Base-by-base conservation (phyloP, 2,329 filamentous ascomycete genomes). In the Lecanicillium sp. region DNA sequence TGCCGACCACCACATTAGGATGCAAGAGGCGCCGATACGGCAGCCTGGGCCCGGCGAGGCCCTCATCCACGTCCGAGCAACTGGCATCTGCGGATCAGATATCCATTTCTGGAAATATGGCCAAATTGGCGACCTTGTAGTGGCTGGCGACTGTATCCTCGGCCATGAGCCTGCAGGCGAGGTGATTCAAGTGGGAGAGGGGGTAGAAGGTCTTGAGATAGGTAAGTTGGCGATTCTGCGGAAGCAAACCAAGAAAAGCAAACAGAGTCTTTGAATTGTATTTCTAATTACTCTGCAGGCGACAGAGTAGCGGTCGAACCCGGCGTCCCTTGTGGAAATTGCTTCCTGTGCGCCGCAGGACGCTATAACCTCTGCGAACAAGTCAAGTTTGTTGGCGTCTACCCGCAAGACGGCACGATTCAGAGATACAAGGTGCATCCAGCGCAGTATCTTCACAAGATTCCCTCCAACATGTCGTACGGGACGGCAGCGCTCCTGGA, bases 91-190 rank as follows among this genome's bases (percentile, higher is more conserved):
- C 57, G 78, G 78, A 29, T 82, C 78, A 1, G 79, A 83, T 48
- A 71, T 83, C 45, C 79, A 84, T 52, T 79, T 82, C 48, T 83
- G 79, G 79, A 77, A 78, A 48, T 62, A 66, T 1, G 80, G 80
- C 17, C 60, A 69, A 11, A 83, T 84, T 49, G 80, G 80, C 3
- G 66, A 70, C 2, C 64, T 83, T 2, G 67, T 75, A 2, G 71
- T 84, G 11, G 68, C 78, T 42, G 71, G 72, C 15, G 75, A 81
- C 46, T 79, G 75, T 48, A 78, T 81, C 37, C 66, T 83, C 33
- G 78, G 79, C 16, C 79, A 83, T 45, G 78, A 83, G 55, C 75
- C 71, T 4, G 70, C 77, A 9, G 79, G 78, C 5, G 52, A 78
- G 5, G 75, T 83, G 13, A 47, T 82, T 16, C 60, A 70, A 50